Evolutionary conservation across 2,329 filamentous ascomycete genomes (phyloP).

Genomic region (Monilinia polystroma): DNA sequence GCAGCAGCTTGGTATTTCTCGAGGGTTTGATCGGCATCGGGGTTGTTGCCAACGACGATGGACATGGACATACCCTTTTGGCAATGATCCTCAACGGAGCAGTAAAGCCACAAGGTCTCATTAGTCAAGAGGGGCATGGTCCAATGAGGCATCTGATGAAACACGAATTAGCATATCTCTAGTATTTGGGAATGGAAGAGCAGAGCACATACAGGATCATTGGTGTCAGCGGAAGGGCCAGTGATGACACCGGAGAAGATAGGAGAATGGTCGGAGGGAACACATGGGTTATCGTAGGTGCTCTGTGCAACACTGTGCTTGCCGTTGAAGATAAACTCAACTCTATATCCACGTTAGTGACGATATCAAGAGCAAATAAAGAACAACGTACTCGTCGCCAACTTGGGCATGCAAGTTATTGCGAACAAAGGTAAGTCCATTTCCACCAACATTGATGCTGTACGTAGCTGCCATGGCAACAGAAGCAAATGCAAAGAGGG

Average conservation of each 20-base stretch:
- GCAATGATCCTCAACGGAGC: constrained; percentile 72
- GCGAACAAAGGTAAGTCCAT: constrained; percentile 59
- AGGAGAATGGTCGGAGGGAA: constrained; percentile 53
- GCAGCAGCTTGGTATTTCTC: constrained; percentile 7
- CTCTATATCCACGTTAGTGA: constrained; percentile 33
- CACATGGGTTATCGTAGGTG: constrained; percentile 68
- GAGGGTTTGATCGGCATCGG: neutral
- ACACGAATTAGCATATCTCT: neutral
- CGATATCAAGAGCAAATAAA: constrained; percentile 66
- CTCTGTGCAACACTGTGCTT: constrained; percentile 85
- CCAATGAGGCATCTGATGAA: constrained; percentile 60
- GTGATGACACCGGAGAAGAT: constrained; percentile 69
- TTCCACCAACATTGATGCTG: constrained; percentile 64
- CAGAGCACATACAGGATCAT: neutral
- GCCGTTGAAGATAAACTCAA: constrained; percentile 37
- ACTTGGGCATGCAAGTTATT: constrained; percentile 59
- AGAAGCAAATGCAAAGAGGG: neutral
- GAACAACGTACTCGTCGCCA: constrained; percentile 46
- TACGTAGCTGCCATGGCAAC: constrained; percentile 41
- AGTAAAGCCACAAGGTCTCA: constrained; percentile 77
- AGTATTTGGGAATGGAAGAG: neutral
- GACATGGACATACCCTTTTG: constrained; percentile 45
- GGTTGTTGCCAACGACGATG: constrained; percentile 44
- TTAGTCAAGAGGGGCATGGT: constrained; percentile 67
- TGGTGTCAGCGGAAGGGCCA: constrained; percentile 3